Percentiles rank a stretch among this genome's conserved stretches.
phyloP scores from a whole-genome alignment of 2,329 filamentous ascomycete genomes.

The Ceratocystiopsis minuta region DNA sequence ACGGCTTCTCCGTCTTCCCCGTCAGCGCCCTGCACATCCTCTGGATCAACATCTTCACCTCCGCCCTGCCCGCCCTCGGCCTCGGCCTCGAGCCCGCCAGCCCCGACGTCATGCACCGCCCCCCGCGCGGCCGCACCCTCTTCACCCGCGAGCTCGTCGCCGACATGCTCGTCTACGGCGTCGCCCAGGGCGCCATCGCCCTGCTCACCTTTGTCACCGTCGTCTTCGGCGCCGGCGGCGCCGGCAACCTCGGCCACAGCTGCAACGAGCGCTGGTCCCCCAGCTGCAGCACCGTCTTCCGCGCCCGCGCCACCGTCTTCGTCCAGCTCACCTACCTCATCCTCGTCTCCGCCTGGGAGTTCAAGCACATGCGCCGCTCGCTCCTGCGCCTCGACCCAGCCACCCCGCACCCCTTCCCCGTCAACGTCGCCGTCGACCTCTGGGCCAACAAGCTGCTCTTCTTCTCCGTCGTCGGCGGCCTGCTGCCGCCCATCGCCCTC shows the following conservation, averaged over 20 bases:
- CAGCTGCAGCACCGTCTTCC: conserved; percentile 43
- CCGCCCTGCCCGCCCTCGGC: conserved; percentile 73
- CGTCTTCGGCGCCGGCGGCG: conserved; percentile 34
- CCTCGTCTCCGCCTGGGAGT: conserved; percentile 60
- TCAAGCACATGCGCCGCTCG: conserved; percentile 53
- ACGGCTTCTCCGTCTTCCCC: conserved; percentile 63
- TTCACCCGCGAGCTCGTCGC: conserved; percentile 62
- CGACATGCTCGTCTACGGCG: conserved; percentile 65
- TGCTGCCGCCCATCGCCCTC: conserved; percentile 44
- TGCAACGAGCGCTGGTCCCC: conserved; percentile 45
- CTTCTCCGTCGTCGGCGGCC: conserved; percentile 43
- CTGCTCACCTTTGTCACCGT: conserved; percentile 48
- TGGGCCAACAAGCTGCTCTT: conserved; percentile 55
- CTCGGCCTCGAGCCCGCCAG: conserved; percentile 63
- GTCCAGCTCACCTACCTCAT: conserved; percentile 57
- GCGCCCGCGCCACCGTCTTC: conserved; percentile 55
- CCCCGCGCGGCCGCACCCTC: conserved; percentile 58
- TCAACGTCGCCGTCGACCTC: conserved; percentile 36
- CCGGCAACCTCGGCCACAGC: conserved; percentile 34
- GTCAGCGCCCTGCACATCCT: conserved; percentile 73
- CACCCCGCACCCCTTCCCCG: conserved; percentile 28
- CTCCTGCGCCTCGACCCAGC: conserved; percentile 49
- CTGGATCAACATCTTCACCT: conserved; percentile 91
- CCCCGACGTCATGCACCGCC: conserved; percentile 60
- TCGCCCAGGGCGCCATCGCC: conserved; percentile 56